Evolutionary conservation across 1,139 yeast genomes (phyloP).

Genomic region (Yamadazyma atlantica): DNA sequence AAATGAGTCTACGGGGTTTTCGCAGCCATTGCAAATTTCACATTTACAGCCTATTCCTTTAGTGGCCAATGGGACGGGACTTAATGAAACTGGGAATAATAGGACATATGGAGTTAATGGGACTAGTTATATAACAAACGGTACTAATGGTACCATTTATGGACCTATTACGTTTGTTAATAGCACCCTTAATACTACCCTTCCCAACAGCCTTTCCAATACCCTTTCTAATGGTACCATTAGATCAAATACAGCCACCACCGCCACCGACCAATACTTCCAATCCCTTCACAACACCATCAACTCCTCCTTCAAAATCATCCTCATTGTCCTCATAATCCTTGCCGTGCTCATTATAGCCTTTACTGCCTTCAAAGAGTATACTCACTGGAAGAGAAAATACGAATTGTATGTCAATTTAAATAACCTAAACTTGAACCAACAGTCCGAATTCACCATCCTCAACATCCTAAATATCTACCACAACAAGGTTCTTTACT

Average conservation of each 20-base stretch:
- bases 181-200: too few species aligned
- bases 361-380: conserved; percentile 46
- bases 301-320: conserved; percentile 7
- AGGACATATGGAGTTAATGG: too few species aligned
- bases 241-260: too few species aligned
- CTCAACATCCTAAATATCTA: conserved; percentile 20
- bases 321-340: conserved; percentile 27
- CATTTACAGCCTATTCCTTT: too few species aligned
- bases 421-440: neutral
- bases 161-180: too few species aligned
- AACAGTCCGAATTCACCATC: conserved; percentile 3
- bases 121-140: too few species aligned
- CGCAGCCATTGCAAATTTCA: neutral
- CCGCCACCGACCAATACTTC: conserved; percentile 18
- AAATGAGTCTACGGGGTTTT: conserved; percentile 10
- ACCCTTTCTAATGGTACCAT: too few species aligned
- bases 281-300: conserved; percentile 4
- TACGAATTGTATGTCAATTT: conserved; percentile 23
- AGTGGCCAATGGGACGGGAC: too few species aligned
- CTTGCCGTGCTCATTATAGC: conserved; percentile 26
- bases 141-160: too few species aligned
- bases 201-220: too few species aligned
- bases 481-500: conserved; percentile 19
- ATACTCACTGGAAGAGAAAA: conserved; percentile 50
- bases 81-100: too few species aligned